Base-by-base conservation (phyloP, 169 alveolate species). In the Hammondia hammondi region DNA sequence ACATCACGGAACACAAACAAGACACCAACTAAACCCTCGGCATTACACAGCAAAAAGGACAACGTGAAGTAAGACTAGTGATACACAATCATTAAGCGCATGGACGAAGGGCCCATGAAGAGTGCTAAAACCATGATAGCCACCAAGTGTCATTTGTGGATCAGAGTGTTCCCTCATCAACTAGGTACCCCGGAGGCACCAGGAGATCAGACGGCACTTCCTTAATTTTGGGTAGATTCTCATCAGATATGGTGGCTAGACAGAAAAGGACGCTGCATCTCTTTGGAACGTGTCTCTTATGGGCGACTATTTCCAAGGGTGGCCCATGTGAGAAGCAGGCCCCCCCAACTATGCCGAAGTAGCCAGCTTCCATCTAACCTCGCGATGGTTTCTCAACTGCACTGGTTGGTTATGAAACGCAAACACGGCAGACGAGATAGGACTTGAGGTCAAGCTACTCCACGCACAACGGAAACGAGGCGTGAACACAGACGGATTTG, bases 121-220 rank as follows among this genome's bases (percentile, higher is more conserved):
- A 52, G 61, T 4, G 19, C 2, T 10, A 52, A 52, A 52, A 52
- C 3, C 24, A 14, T 14, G 3, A 52, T 10, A 10, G 19, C 19
- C 61, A 52, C 24, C 61, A 7, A 52, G 24, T 14, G 61, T 14
- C 61, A 10, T 52, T 52, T 2, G 61, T 14, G 61, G 2, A 52
- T 82, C 90, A 82, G 90, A 21, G 24, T 82, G 17, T 17, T 82
- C 90, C 90, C 90, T 82, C 90, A 29, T 82, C 90, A 82, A 82
- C 37, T 14, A 35, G 70, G 43, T 17, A 9, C 72, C 43, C 19
- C 90, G 24, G 12, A 29, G 14, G 90, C 90, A 46, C 35, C 70
- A 29, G 89, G 37, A 19, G 24, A 12, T 82, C 90, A 82, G 90
- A 82, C 90, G 90, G 90, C 90, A 82, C 90, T 82, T 82, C 90